phyloP scores from a whole-genome alignment of 2,329 filamentous ascomycete species.

The Clonostachys rosea region DNA sequence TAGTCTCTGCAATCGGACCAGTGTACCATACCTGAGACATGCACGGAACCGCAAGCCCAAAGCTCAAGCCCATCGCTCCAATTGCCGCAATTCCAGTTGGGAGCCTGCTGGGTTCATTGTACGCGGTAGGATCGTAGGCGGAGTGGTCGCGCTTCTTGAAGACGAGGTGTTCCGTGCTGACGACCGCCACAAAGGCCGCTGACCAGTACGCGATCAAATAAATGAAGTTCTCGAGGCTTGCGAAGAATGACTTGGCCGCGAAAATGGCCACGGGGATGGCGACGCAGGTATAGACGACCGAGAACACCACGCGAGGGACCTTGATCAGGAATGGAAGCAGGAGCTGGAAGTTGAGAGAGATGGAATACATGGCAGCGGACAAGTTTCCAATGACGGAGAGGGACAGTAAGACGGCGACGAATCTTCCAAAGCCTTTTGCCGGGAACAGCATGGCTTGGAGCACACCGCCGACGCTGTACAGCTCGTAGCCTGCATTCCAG shows the following conservation, averaged over 20 bases:
- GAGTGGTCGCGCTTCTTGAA: conserved; percentile 37
- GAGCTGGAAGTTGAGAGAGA: conserved; percentile 62
- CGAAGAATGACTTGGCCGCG: conserved; percentile 47
- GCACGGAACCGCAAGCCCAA: conserved; percentile 50
- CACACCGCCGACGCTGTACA: conserved; percentile 51
- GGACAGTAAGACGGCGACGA: conserved; percentile 53
- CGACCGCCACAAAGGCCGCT: conserved; percentile 45
- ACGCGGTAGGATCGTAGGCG: conserved; percentile 39
- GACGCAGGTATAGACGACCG: conserved; percentile 51
- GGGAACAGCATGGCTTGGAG: conserved; percentile 54
- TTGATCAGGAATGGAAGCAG: conserved; percentile 49
- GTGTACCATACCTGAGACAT: conserved; percentile 59
- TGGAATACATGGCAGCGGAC: conserved; percentile 54
- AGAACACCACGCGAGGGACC: conserved; percentile 53
- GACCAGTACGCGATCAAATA: conserved; percentile 56
- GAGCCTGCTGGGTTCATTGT: conserved; percentile 39
- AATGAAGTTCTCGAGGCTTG: conserved; percentile 52
- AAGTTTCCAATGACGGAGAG: conserved; percentile 56
- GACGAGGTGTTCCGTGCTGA: conserved; percentile 40
- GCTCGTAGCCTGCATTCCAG: conserved; percentile 50
- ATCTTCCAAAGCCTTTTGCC: conserved; percentile 56
- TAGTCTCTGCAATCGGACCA: conserved; percentile 53
- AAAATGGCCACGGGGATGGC: conserved; percentile 54
- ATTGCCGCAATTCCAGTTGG: conserved; percentile 43
- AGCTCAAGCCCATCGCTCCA: conserved; percentile 35